phyloP scores from a whole-genome alignment of 805 yeast genomes.

The Maudiozyma bulderi region DNA sequence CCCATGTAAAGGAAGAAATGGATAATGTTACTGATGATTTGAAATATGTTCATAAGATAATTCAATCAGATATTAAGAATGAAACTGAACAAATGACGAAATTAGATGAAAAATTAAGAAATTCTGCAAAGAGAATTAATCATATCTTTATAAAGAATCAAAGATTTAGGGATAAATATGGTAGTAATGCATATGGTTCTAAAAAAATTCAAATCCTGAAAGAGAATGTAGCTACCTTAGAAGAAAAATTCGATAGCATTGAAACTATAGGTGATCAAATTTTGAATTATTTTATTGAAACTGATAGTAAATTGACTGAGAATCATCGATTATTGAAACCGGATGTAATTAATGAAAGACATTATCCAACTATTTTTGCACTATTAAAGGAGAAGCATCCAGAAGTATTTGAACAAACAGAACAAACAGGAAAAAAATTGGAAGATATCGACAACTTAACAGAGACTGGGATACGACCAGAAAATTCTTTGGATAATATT shows the following conservation, averaged over 20 bases:
- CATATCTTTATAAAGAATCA: slow-evolving; percentile 11
- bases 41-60: slow-evolving; percentile 9
- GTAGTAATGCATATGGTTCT: slow-evolving; percentile 4
- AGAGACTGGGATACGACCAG: not conserved
- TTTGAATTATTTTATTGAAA: slow-evolving; percentile 18
- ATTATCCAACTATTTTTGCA: slow-evolving; percentile 34
- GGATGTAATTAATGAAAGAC: slow-evolving; percentile 33
- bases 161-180: slow-evolving; percentile 10
- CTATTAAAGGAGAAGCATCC: slow-evolving; percentile 14
- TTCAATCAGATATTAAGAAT: slow-evolving; percentile 24
- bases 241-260: slow-evolving; percentile 8
- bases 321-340: slow-evolving; percentile 31
- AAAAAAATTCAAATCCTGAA: slow-evolving; percentile 7
- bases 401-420: not conserved
- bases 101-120: slow-evolving; percentile 16
- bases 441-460: slow-evolving; percentile 1
- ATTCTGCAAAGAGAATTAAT: slow-evolving; percentile 16
- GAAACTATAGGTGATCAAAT: slow-evolving; percentile 8
- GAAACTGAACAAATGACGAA: slow-evolving; percentile 24
- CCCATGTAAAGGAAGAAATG: slow-evolving; percentile 16
- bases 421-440: slow-evolving; percentile 14
- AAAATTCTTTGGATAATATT: too few relatives aligned
- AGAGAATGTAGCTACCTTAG: slow-evolving; percentile 3
- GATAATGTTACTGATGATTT: slow-evolving; percentile 17
- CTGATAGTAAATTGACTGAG: slow-evolving; percentile 31